These are phyloP conservation scores for Aspergillus candidus DNA, from an alignment of 2,329 filamentous ascomycete species.

Conservation along the genomic window DNA sequence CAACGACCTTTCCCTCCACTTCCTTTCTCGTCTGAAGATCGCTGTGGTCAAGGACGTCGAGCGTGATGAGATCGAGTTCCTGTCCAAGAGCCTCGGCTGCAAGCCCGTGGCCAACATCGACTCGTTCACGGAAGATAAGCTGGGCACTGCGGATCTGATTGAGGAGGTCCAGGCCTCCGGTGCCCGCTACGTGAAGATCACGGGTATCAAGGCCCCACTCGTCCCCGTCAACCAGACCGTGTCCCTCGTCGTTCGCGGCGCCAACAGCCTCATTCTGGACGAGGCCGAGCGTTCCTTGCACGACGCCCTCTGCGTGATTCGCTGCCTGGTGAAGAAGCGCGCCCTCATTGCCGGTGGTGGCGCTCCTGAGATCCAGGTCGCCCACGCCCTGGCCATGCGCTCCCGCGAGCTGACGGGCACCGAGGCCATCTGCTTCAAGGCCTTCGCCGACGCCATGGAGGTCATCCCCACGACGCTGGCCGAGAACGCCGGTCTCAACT, in stretches of 20 bases:
- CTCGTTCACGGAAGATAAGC: conserved; percentile 97
- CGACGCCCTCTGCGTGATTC: conserved; percentile 94
- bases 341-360: conserved; percentile 96
- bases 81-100: conserved; percentile 98
- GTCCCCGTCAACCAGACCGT: conserved; percentile 63
- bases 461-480: conserved; percentile 94
- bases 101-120: conserved; percentile 98
- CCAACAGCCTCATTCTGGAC: conserved; percentile 89
- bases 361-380: conserved; percentile 93
- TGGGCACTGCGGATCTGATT: conserved; percentile 85
- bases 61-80: conserved; percentile 96
- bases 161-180: conserved; percentile 86
- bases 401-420: conserved; percentile 80
- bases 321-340: conserved; percentile 98
- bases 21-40: conserved; percentile 94
- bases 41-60: conserved; percentile 96
- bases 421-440: conserved; percentile 98
- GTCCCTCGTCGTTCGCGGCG: conserved; percentile 88
- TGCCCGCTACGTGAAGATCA: conserved; percentile 89
- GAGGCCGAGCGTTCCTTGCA: conserved; percentile 95
- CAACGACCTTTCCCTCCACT: conserved; percentile 95
- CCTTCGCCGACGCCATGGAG: conserved; percentile 95
- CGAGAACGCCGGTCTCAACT: conserved; percentile 95
- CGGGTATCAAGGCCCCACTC: conserved; percentile 73
- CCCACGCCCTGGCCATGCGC: conserved; percentile 74